Base-by-base conservation (phyloP, 345 rosid genomes). In the Populus euphratica region DNA sequence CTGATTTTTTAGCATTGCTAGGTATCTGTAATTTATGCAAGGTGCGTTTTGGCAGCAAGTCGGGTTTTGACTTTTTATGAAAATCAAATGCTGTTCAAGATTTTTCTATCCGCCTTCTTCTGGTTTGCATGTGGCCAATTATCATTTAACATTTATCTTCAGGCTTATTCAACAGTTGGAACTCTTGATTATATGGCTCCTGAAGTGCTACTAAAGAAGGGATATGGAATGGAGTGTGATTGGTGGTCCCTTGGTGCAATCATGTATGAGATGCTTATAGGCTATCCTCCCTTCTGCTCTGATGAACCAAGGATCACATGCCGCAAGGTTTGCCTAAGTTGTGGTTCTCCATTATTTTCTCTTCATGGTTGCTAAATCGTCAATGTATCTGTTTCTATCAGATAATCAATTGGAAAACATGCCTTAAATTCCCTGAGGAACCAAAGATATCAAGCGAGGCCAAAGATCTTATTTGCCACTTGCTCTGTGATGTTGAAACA, bases 191-290 rank as follows among this genome's bases (percentile, higher is more conserved):
- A 95, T 89, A 93, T 95, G 99, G 98, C 99, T 62, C 99, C 99
- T 73, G 98, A 95, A 88, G 98, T 93, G 68, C 83, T 95, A 70
- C 83, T 95, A 36, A 95, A 95, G 90, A 93, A 91, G 89, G 99
- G 98, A 70, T 95, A 95, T 83, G 98, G 99, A 70, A 91, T 92
- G 86, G 97, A 96, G 85, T 96, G 99, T 66, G 98, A 96, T 83
- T 96, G 99, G 99, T 96, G 99, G 99, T 96, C 99, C 72, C 88
- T 96, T 62, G 98, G 99, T 36, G 98, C 98, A 83, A 93, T 96
- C 85, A 84, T 93, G 92, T 96, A 91, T 79, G 98, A 96, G 87
- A 96, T 96, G 99, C 88, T 96, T 72, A 80, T 93, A 73, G 99
- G 99, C 73, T 96, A 96, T 88, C 98, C 97, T 79, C 98, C 97